Conservation (phyloP, 768 basidiomycete species). For the Termitomyces sp. region DNA sequence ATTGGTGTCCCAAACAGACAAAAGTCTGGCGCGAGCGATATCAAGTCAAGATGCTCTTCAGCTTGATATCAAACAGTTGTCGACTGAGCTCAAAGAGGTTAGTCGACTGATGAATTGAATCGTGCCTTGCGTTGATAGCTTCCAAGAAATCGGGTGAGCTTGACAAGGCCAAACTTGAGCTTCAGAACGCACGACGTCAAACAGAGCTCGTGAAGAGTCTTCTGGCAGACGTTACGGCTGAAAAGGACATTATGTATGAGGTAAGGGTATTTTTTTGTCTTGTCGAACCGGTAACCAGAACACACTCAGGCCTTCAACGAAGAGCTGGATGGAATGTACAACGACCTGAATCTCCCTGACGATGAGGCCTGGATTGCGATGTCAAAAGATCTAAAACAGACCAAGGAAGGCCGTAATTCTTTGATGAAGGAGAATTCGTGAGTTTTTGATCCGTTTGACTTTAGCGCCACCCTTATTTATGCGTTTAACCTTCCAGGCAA, state of each 20-base stretch:
- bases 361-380: constrained; percentile 82
- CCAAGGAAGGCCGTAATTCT: constrained; percentile 74
- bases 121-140: not conserved
- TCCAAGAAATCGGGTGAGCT: constrained; percentile 56
- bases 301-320: constrained; percentile 80
- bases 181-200: constrained; percentile 66
- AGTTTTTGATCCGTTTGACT: constrained; percentile 21
- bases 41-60: constrained; percentile 53
- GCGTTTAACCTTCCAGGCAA: constrained; percentile 37
- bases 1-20: constrained; percentile 53
- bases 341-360: constrained; percentile 75
- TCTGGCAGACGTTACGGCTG: constrained; percentile 69
- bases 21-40: constrained; percentile 42
- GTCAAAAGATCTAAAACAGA: constrained; percentile 61
- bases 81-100: constrained; percentile 56
- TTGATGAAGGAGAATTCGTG: constrained; percentile 77
- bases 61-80: constrained; percentile 41
- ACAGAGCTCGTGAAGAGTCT: constrained; percentile 77
- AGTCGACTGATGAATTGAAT: constrained; percentile 8
- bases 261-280: constrained; percentile 28
- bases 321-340: constrained; percentile 88
- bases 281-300: not conserved
- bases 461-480: not conserved
- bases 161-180: constrained; percentile 55
- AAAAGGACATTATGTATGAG: constrained; percentile 93